Percentiles rank a stretch among this genome's conserved stretches.
phyloP scores from a whole-genome alignment of 2,329 filamentous ascomycete species.

The Lachnellula cervina region DNA sequence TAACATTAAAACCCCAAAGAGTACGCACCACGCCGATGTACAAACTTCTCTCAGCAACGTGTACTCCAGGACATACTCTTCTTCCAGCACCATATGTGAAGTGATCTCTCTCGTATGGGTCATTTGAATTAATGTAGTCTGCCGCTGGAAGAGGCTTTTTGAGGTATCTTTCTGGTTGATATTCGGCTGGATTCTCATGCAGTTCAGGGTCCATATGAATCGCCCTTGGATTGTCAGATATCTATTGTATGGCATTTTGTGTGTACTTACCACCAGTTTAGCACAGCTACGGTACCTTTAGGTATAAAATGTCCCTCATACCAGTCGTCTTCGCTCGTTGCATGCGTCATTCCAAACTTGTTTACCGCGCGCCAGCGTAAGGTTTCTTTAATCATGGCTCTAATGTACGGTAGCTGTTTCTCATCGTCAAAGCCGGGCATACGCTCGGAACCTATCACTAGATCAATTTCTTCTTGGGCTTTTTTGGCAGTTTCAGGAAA shows the following conservation, averaged over 20 bases:
- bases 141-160: conserved; percentile 6
- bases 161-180: conserved; percentile 38
- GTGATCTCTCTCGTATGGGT: conserved; percentile 28
- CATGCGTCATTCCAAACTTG: conserved; percentile 27
- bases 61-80: conserved; percentile 32
- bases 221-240: conserved; percentile 26
- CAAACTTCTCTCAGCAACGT: conserved; percentile 32
- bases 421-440: conserved; percentile 35
- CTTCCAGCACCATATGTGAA: conserved; percentile 31
- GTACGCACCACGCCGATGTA: conserved; percentile 28
- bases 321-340: conserved; percentile 29
- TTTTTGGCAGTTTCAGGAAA: conserved; percentile 35
- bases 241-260: not conserved
- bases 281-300: conserved; percentile 34
- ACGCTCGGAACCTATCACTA: conserved; percentile 34
- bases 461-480: conserved; percentile 38
- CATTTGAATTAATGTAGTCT: conserved; percentile 19
- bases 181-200: conserved; percentile 39
- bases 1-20: conserved; percentile 32
- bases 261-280: conserved; percentile 32
- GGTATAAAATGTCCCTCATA: conserved; percentile 37
- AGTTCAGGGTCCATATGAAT: conserved; percentile 33
- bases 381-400: conserved; percentile 38
- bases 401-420: conserved; percentile 37
- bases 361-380: conserved; percentile 38